These are phyloP conservation scores for Mediolabrus comicus DNA, from an alignment of 108 stramenopile species.

Conservation along the genomic window DNA sequence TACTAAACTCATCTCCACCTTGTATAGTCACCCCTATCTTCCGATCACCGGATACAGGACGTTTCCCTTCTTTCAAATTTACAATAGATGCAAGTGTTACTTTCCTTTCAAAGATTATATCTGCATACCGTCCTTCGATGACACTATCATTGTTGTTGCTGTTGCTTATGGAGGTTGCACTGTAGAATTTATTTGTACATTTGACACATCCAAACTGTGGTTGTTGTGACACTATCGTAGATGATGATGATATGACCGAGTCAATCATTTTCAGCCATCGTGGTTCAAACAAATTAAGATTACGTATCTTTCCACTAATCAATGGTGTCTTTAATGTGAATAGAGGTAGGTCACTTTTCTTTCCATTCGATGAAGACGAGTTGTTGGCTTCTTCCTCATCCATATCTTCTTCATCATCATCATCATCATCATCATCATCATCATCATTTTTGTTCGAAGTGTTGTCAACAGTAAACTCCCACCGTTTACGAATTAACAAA, in stretches of 20 bases:
- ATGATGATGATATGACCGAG: neutral
- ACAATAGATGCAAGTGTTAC: conserved; percentile 41
- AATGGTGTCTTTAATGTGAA: conserved; percentile 55
- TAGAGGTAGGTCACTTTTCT: conserved; percentile 24
- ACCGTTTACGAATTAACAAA: conserved; percentile 49
- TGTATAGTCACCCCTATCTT: conserved; percentile 39
- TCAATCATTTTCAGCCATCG: conserved; percentile 68
- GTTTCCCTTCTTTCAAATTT: conserved; percentile 43
- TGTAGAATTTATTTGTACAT: conserved; percentile 63
- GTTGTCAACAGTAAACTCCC: conserved; percentile 34
- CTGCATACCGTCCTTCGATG: conserved; percentile 51
- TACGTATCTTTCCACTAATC: conserved; percentile 26
- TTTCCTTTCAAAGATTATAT: conserved; percentile 50
- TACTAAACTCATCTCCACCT: conserved; percentile 43
- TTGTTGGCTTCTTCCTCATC: neutral
- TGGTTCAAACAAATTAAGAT: conserved; percentile 60
- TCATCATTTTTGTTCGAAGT: neutral
- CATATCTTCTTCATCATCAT: neutral
- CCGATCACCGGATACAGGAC: conserved; percentile 52
- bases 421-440: neutral
- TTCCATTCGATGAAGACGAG: neutral
- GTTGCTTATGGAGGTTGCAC: conserved; percentile 42
- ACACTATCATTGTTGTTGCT: no score
- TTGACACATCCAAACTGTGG: conserved; percentile 49
- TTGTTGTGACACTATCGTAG: neutral